Evolutionary conservation across 306 rosid genomes (phyloP), one percentile per base, ranked within the genome.

Genomic region (Vigna unguiculata): DNA sequence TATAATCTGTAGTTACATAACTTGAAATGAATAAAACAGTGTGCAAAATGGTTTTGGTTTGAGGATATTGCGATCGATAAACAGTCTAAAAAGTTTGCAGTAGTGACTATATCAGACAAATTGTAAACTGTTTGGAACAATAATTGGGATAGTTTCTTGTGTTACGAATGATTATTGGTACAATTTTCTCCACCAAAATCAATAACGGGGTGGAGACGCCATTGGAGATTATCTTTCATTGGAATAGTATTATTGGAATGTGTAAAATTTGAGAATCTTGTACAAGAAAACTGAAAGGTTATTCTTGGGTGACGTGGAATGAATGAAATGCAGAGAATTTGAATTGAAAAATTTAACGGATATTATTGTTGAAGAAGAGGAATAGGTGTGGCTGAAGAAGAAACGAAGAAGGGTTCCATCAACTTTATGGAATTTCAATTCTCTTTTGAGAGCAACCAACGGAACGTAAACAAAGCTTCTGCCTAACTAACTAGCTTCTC

Each of bases 401-500:
- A 63, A 60, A 32, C 34, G 34, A 36, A 71, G 55, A 40, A 69
- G 61, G 0, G 81, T 78, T 78, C 76, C 78, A 77, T 82, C 85
- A 82, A 65, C 76, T 77, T 77, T 45, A 34, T 62, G 48, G 22
- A 72, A 74, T 63, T 54, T 47, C 67, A 43, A 60, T 51, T 67
- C 22, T 51, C 54, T 70, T 47, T 80, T 58, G 48, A 38, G 28
- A 13, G n/a, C 66, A 36, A 19, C 67, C 43, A 64, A 77, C 21
- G 60, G 71, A 41, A 10, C 32, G n/a, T 13, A 40, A 52, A 76
- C 82, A 77, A 43, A 71, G 24, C 72, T 41, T n/a, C 66, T 72
- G 49, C 71, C 83, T 34, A 74, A 55, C 76, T 9, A 77, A 22
- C 72, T 63, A 43, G 57, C 55, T 4, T 9, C 11, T 53, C 75